These are phyloP conservation scores for Juglanconis oblonga DNA, from an alignment of 2,329 filamentous ascomycete genomes.

Conservation along the genomic window DNA sequence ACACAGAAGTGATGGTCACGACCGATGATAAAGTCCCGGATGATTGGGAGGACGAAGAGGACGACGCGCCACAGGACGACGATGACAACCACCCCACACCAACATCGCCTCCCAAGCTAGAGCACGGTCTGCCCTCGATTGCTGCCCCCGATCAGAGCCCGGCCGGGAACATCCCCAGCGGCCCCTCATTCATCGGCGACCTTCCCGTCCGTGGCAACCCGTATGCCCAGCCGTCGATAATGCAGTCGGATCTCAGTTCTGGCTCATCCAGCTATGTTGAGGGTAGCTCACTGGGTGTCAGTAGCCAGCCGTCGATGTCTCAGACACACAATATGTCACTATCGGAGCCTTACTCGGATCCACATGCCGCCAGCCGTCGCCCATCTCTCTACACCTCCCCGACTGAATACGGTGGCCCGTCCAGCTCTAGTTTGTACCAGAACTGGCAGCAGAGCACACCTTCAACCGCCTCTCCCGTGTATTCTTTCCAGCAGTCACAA, in stretches of 20 bases:
- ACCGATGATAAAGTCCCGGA: constrained; percentile 50
- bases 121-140: constrained; percentile 32
- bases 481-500: constrained; percentile 43
- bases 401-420: constrained; percentile 43
- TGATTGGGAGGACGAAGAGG: constrained; percentile 43
- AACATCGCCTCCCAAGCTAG: constrained; percentile 35
- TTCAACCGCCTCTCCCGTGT: constrained; percentile 40
- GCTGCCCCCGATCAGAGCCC: constrained; percentile 36
- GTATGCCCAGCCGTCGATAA: constrained; percentile 36
- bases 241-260: constrained; percentile 39
- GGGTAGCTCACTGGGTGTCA: constrained; percentile 31
- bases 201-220: constrained; percentile 42
- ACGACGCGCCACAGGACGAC: constrained; percentile 38
- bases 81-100: constrained; percentile 33
- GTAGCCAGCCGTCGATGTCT: constrained; percentile 33
- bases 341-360: constrained; percentile 42
- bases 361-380: constrained; percentile 44
- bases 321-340: constrained; percentile 36
- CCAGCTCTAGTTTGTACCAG: constrained; percentile 38
- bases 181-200: constrained; percentile 33
- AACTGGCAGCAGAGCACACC: constrained; percentile 44
- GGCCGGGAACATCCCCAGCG: constrained; percentile 27
- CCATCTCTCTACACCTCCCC: constrained; percentile 41
- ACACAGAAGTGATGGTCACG: constrained; percentile 47
- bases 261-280: constrained; percentile 42